phyloP scores from a whole-genome alignment of 257 asterid genomes.

The Solanum okadae region DNA sequence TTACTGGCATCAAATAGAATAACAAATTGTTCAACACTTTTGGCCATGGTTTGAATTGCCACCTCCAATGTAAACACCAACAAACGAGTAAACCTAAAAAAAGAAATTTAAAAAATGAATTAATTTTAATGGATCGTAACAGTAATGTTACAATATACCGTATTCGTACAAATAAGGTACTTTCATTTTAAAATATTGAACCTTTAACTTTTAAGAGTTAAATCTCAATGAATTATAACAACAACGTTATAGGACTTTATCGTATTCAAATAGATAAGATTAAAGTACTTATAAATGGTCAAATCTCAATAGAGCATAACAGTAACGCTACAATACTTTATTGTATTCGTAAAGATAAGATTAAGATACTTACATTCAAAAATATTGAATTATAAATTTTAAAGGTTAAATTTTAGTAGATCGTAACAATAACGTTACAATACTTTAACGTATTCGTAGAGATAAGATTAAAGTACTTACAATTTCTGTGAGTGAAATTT shows the following conservation, averaged over 20 bases:
- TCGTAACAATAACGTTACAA: background rate
- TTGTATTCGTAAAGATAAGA: background rate
- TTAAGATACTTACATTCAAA: background rate
- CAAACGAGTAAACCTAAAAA: constrained; percentile 56
- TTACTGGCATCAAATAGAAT: constrained; percentile 87
- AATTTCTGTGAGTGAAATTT: constrained; percentile 71
- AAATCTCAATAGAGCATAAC: background rate
- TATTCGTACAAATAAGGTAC: background rate
- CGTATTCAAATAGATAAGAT: background rate
- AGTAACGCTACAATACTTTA: background rate
- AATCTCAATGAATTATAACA: background rate
- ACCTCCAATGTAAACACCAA: constrained; percentile 91
- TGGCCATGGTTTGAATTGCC: constrained; percentile 76
- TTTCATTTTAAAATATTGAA: background rate
- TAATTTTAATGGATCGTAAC: background rate
- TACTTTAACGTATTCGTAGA: background rate
- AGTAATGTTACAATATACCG: background rate
- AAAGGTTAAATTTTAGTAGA: background rate
- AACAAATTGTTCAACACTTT: constrained; percentile 66
- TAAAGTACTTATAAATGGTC: constrained; percentile 23
- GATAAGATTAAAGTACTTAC: constrained; percentile 27
- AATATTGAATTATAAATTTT: background rate
- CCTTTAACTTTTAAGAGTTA: background rate
- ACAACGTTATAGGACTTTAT: background rate
- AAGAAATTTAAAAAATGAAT: background rate